Conservation (phyloP, 768 basidiomycete species). For the Kwoniella botswanensis region DNA sequence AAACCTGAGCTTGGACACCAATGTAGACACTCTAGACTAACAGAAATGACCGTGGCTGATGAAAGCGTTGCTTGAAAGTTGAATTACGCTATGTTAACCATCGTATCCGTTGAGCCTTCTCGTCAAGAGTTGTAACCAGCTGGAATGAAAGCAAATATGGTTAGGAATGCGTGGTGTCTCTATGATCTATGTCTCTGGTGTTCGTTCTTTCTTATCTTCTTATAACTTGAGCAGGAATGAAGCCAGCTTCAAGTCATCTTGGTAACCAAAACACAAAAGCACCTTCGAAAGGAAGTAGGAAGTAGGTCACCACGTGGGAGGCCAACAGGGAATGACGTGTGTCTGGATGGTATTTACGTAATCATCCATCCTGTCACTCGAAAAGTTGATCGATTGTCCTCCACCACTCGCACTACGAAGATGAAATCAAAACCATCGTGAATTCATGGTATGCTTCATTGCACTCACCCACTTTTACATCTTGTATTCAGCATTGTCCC, state of each 20-base stretch:
- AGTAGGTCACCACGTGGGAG: constrained; percentile 1
- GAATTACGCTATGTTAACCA: constrained; percentile 1
- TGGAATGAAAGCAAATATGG: too few species aligned
- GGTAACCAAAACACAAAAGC: too few species aligned
- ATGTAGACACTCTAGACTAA: background rate
- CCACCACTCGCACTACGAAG: background rate
- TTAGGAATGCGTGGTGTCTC: too few species aligned
- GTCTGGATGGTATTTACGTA: background rate
- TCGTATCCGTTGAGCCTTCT: background rate
- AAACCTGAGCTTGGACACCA: background rate
- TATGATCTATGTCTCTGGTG: too few species aligned
- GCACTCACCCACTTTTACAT: background rate
- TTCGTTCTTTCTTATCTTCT: too few species aligned
- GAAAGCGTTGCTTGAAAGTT: background rate
- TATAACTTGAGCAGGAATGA: too few species aligned
- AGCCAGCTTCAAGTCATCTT: too few species aligned
- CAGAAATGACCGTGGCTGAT: constrained; percentile 10
- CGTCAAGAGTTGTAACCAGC: too few species aligned
- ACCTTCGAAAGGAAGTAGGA: background rate
- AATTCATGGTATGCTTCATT: background rate
- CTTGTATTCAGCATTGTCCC: background rate
- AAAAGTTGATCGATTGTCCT: constrained; percentile 1
- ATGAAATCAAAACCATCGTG: constrained; percentile 3
- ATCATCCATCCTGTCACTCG: background rate
- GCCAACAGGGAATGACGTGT: constrained; percentile 7